Evolutionary conservation across 2,329 filamentous ascomycete genomes (phyloP).

Genomic region (Lecanicillium sp.): DNA sequence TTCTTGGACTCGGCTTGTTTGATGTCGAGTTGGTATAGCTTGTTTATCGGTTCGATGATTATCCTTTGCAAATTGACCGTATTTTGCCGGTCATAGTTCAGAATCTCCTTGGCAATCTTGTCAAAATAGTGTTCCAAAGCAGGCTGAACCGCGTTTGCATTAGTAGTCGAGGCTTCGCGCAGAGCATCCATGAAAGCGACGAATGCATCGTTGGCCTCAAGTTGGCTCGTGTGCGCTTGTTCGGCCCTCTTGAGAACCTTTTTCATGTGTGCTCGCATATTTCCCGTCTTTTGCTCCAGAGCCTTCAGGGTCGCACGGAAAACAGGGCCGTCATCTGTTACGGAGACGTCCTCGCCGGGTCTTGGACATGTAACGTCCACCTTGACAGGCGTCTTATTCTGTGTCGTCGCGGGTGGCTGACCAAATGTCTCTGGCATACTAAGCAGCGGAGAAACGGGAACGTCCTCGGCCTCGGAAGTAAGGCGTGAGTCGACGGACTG

Average conservation of each 20-base stretch:
- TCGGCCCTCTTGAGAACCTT: conserved; percentile 94
- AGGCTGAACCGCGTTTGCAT: conserved; percentile 93
- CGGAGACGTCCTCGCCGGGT: conserved; percentile 75
- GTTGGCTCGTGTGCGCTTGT: conserved; percentile 70
- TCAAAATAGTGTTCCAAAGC: conserved; percentile 98
- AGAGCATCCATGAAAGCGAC: conserved; percentile 76
- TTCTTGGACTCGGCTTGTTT: conserved; percentile 96
- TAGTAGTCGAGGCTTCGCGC: conserved; percentile 79
- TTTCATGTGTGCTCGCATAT: conserved; percentile 91
- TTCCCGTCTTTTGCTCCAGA: conserved; percentile 90
- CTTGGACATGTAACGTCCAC: conserved; percentile 83
- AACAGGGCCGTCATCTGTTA: conserved; percentile 84
- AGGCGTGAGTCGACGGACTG: conserved; percentile 80
- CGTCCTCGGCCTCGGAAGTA: conserved; percentile 61
- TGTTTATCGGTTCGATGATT: conserved; percentile 88
- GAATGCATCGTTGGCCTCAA: conserved; percentile 78
- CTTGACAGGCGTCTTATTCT: conserved; percentile 51
- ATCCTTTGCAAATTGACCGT: conserved; percentile 77
- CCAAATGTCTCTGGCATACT: conserved; percentile 25
- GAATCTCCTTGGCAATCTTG: conserved; percentile 86
- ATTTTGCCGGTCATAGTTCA: conserved; percentile 80
- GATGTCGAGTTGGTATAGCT: conserved; percentile 90
- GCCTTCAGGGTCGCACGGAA: conserved; percentile 97
- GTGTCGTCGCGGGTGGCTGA: conserved; percentile 16
- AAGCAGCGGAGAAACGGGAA: conserved; percentile 41